Percentiles rank a stretch among this genome's conserved stretches.
Conservation (phyloP, 2,329 filamentous ascomycete genomes). For the Penicillium carneum region DNA sequence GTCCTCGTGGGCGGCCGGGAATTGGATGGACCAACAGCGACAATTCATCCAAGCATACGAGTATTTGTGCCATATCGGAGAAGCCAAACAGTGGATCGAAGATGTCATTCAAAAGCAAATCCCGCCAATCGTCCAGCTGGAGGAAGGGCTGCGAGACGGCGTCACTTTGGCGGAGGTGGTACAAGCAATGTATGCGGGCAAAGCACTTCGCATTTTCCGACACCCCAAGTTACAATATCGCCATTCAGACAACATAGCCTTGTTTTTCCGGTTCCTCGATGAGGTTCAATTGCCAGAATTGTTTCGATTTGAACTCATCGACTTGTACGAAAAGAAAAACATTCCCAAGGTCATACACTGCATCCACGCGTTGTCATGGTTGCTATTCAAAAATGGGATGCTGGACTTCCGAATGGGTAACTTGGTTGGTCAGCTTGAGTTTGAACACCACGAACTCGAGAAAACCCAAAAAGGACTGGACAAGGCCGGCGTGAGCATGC, state of each 20-base stretch:
- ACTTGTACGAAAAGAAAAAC: conserved; percentile 99
- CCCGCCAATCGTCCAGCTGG: conserved; percentile 89
- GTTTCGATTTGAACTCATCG: conserved; percentile 95
- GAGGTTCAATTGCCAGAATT: conserved; percentile 92
- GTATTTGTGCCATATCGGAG: conserved; percentile 97
- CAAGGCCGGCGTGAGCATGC: conserved; percentile 93
- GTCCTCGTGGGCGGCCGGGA: conserved; percentile 79
- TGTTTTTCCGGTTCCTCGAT: conserved; percentile 92
- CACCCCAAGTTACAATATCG: conserved; percentile 86
- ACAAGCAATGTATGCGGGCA: conserved; percentile 80
- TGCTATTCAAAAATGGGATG: conserved; percentile 93
- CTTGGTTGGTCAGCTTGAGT: conserved; percentile 92
- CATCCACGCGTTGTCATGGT: conserved; percentile 94
- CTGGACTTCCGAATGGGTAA: conserved; percentile 97
- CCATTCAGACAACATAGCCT: conserved; percentile 96
- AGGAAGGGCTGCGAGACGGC: conserved; percentile 89
- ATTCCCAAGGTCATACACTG: conserved; percentile 99
- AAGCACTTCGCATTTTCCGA: conserved; percentile 81
- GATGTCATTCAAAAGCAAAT: conserved; percentile 84
- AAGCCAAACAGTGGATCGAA: conserved; percentile 99
- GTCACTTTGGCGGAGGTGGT: conserved; percentile 95
- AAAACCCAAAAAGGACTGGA: conserved; percentile 96
- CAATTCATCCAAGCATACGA: conserved; percentile 97
- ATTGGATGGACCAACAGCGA: conserved; percentile 99
- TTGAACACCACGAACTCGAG: conserved; percentile 96